Evolutionary conservation across 2,329 filamentous ascomycete genomes (phyloP), one percentile per base, ranked within the genome.

Genomic region (Bipolaris gigantea): DNA sequence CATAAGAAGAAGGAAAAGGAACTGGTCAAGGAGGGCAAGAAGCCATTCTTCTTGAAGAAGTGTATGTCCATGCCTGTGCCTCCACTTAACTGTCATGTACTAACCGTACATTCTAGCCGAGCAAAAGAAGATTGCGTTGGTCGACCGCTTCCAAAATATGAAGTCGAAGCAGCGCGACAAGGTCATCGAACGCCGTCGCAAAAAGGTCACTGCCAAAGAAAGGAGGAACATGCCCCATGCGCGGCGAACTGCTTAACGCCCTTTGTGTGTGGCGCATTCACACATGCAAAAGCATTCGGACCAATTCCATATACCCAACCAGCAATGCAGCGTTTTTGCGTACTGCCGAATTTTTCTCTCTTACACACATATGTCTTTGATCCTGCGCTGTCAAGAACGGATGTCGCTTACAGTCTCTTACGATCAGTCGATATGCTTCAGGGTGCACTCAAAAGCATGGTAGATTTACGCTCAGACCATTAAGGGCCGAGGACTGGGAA

Each of bases 1-100:
- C 92, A 97, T 77, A 85, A 89, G 69, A 84, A 84, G 76, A 82
- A 86, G 73, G 94, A 99, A 80, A 92, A 90, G 77, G 89, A 92
- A 73, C 78, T 89, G 56, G 86, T 97, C 47, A 86, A 86, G 66
- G 85, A 95, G 77, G 94, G 94, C 57, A 97, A 97, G 85, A 85
- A 83, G 72, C 93, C 94, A 0, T 99, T 92, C 77, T 97, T 90
- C 76, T 79, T 97, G 66, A 99, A 99, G 84, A 88, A 87, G 79
- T 79, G 80, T 77, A 71, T 48, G 70, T 67, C 50, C 43, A 36
- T 36, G 2, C 35, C 7, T 9, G n/a, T 8, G 19, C 21, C 5
- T 9, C 30, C 13, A 35, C 6, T 16, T 36, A 15, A 3, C 7
- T 10, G 36, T 23, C 33, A 21, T 23, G 35, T 57, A 48, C 69